A percentile compares a stretch with the other conserved stretches of the same genome.
Evolutionary conservation across 306 rosid species (phyloP).

Genomic region (Fragaria ananassa): DNA sequence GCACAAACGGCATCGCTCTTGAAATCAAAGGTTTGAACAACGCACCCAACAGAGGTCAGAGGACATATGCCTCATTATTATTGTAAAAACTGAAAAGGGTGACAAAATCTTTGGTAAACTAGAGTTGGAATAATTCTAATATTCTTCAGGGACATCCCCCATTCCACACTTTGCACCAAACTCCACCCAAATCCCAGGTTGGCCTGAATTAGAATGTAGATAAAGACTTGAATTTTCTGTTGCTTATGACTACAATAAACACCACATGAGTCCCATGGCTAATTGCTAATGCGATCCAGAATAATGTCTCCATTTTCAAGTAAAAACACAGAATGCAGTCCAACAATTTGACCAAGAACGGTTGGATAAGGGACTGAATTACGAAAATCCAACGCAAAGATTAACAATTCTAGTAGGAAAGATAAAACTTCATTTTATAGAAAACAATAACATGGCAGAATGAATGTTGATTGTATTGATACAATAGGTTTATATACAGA

Average conservation of each 20-base stretch:
- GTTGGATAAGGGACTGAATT: neutral
- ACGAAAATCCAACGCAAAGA: neutral
- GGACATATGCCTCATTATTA: neutral
- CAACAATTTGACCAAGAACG: neutral
- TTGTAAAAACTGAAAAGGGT: neutral
- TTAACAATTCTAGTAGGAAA: neutral
- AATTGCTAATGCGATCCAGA: neutral
- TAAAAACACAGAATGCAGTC: neutral
- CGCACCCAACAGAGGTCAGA: conserved; percentile 14
- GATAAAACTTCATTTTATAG: neutral
- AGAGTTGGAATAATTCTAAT: neutral
- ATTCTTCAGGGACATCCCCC: conserved; percentile 4
- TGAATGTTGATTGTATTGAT: too few species aligned
- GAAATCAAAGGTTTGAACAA: conserved; percentile 18
- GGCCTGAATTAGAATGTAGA: neutral
- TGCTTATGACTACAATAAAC: neutral
- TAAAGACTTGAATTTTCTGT: neutral
- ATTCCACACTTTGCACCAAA: conserved; percentile 19
- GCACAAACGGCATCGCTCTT: neutral
- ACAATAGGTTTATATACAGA: too few species aligned
- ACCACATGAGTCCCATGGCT: neutral
- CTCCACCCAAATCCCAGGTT: conserved; percentile 14
- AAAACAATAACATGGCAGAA: too few species aligned
- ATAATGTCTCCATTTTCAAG: neutral
- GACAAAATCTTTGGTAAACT: neutral